Conservation (phyloP, 2,329 filamentous ascomycete genomes). For the Neocatenulostroma microsporum region DNA sequence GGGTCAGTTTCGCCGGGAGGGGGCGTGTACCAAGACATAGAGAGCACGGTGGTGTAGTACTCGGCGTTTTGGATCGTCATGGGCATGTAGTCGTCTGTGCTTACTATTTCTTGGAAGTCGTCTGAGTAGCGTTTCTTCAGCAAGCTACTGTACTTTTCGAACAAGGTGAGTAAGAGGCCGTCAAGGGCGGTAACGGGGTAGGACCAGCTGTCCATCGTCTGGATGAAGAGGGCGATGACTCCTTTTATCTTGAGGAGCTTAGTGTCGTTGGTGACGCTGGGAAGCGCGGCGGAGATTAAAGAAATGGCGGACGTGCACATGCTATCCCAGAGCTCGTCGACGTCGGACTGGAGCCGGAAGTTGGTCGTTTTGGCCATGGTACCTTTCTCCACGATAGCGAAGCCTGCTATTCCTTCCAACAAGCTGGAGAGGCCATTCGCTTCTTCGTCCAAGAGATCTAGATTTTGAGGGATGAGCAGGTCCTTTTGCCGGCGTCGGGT, state of each 20-base stretch:
- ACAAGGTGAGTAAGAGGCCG: conserved; percentile 75
- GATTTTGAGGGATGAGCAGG: conserved; percentile 65
- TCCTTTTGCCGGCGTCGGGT: conserved; percentile 90
- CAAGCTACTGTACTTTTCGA: conserved; percentile 87
- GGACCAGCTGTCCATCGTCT: conserved; percentile 96
- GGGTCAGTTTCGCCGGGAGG: conserved; percentile 46
- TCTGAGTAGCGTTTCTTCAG: conserved; percentile 87
- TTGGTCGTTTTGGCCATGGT: conserved; percentile 83
- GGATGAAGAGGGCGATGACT: conserved; percentile 85
- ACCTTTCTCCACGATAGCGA: conserved; percentile 90
- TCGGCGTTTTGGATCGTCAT: conserved; percentile 90
- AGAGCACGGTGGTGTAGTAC: conserved; percentile 92
- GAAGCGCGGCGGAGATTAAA: conserved; percentile 71
- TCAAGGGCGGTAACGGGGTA: conserved; percentile 79
- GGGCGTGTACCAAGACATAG: conserved; percentile 90
- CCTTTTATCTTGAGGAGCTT: conserved; percentile 91
- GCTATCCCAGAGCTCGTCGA: conserved; percentile 98
- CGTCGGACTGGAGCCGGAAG: conserved; percentile 73
- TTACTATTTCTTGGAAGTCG: conserved; percentile 83
- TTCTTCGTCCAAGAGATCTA: conserved; percentile 74
- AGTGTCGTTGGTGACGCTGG: conserved; percentile 78
- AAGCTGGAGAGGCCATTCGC: conserved; percentile 80
- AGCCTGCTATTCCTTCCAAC: conserved; percentile 88
- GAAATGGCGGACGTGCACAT: conserved; percentile 85
- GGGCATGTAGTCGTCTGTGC: conserved; percentile 99